phyloP scores from a whole-genome alignment of 2,329 filamentous ascomycete species.

The Monosporascus sp. region DNA sequence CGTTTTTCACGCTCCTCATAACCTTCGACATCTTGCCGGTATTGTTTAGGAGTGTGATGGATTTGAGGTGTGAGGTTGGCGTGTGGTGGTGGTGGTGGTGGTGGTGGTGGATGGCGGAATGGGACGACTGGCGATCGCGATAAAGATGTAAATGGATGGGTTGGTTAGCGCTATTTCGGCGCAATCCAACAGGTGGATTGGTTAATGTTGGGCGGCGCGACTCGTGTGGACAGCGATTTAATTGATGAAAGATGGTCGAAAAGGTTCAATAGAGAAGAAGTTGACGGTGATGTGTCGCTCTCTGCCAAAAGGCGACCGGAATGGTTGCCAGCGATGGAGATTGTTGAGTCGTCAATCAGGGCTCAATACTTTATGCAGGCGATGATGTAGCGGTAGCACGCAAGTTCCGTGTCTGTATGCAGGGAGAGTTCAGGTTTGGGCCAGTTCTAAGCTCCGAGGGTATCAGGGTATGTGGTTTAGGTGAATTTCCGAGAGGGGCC shows the following conservation, averaged over 20 bases:
- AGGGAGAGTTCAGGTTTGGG: not conserved
- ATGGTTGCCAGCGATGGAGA: too few relatives aligned
- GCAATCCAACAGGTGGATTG: not conserved
- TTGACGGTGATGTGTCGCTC: too few relatives aligned
- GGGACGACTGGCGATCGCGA: not conserved
- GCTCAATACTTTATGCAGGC: not conserved
- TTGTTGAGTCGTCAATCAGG: not conserved
- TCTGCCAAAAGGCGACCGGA: too few relatives aligned
- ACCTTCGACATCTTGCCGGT: conserved; percentile 80
- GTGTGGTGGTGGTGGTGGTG: conserved; percentile 1
- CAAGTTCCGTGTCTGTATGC: not conserved
- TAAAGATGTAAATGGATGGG: not conserved
- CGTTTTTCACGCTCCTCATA: conserved; percentile 96
- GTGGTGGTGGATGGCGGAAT: not conserved
- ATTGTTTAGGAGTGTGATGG: conserved; percentile 10
- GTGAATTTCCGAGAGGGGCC: too few relatives aligned
- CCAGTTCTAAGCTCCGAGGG: too few relatives aligned
- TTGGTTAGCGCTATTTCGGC: not conserved
- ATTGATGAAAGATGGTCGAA: too few relatives aligned
- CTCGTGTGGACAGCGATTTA: too few relatives aligned
- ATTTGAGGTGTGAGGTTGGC: not conserved
- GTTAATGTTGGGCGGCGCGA: not conserved
- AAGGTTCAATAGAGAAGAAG: too few relatives aligned
- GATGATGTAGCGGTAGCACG: not conserved
- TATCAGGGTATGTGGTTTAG: too few relatives aligned